Base-by-base conservation (phyloP, 305 asterid genomes). In the Fraxinus sp. region DNA sequence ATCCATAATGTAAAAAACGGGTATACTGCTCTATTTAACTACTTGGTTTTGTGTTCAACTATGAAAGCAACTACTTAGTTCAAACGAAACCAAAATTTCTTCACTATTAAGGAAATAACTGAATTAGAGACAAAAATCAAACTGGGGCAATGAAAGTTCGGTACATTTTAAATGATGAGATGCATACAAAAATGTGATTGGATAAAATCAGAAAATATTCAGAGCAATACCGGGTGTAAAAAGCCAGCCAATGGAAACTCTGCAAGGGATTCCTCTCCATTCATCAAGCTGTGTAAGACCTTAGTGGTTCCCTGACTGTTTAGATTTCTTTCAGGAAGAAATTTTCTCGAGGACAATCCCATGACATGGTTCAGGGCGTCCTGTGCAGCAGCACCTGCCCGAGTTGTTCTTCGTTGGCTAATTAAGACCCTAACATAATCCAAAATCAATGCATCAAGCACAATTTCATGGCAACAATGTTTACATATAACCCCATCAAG, bases 181-280 rank as follows among this genome's bases (percentile, higher is more conserved):
- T 49, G 82, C 24, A 75, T 32, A 62, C 76, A 81, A 24, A 10
- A 66, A 66, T 9, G 57, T 39, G 37, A 79, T 43, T 3, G 70
- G 70, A 59, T 59, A 59, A 59, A 59, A 59, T 59, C 13, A 35
- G 82, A 81, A 49, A 57, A 33, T 7, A 24, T 22, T 72, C 77
- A 41, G 76, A 37, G 55, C 10, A 80, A 81, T 94, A 96, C 99
- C 93, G 95, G 91, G 89, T 94, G 93, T 75, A 94, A 86, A 83
- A 96, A 92, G 90, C 98, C 93, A 86, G 97, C 98, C 88, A 85
- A 88, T 78, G 99, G 99, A 89, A 96, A 96, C 88, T 94, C 98
- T 72, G 98, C 98, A 85, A 96, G 91, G 22, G 99, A 94, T 88
- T 94, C 96, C 84, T 91, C 93, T 83, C 96, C 98, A 89, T 93